These are phyloP conservation scores for Mycosphaerella arachidis DNA, from an alignment of 2,329 filamentous ascomycete species.

Conservation along the genomic window DNA sequence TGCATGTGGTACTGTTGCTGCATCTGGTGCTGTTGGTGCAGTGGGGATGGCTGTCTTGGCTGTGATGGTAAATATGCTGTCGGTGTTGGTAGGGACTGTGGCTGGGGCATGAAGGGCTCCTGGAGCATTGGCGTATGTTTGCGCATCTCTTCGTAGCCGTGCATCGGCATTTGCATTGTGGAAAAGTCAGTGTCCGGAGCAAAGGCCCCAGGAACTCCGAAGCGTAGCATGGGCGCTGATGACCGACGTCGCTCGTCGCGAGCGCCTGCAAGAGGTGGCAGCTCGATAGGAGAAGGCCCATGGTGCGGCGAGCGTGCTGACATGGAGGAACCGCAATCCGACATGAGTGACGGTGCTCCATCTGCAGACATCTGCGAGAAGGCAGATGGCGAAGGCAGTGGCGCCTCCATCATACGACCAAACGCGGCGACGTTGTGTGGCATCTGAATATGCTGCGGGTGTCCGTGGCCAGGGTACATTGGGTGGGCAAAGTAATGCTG, in stretches of 20 bases:
- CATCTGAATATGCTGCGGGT: slow-evolving; percentile 28
- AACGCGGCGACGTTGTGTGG: slow-evolving; percentile 28
- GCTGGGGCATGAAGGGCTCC: slow-evolving; percentile 32
- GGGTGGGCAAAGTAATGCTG: slow-evolving; percentile 26
- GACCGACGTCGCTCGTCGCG: slow-evolving; percentile 30
- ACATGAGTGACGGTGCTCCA: slow-evolving; percentile 63
- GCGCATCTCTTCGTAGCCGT: slow-evolving; percentile 26
- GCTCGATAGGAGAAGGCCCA: slow-evolving; percentile 44
- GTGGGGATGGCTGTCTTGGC: slow-evolving; percentile 21
- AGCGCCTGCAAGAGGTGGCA: slow-evolving; percentile 34
- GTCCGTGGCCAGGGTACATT: slow-evolving; percentile 19
- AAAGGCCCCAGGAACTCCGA: slow-evolving; percentile 35
- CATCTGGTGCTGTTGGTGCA: slow-evolving; percentile 19
- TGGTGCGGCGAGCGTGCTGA: slow-evolving; percentile 43
- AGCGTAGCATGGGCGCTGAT: slow-evolving; percentile 32
- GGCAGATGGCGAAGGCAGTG: slow-evolving; percentile 60
- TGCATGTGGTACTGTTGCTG: slow-evolving; percentile 28
- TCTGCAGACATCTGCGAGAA: slow-evolving; percentile 62
- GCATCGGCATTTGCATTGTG: slow-evolving; percentile 29
- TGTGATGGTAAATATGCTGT: slow-evolving; percentile 25
- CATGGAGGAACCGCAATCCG: slow-evolving; percentile 53
- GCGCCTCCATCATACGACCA: slow-evolving; percentile 45
- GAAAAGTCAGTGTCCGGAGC: slow-evolving; percentile 30
- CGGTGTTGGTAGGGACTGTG: slow-evolving; percentile 23
- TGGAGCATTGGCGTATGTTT: slow-evolving; percentile 32